Conservation (phyloP, 164 flowering plant genomes). For the Chloranthus sessilifolius region DNA sequence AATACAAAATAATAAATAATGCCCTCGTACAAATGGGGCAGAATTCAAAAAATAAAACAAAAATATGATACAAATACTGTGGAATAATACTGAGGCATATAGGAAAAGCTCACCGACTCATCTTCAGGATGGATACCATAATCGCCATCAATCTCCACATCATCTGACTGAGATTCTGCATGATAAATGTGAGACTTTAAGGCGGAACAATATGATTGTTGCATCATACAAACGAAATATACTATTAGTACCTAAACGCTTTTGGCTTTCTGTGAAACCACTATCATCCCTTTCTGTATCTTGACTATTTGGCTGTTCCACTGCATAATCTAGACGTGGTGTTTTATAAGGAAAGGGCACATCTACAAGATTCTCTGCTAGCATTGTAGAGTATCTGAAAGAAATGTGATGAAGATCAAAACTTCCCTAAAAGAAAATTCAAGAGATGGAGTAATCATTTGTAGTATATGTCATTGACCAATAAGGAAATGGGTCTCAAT, state of each 20-base stretch:
- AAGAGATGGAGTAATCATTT: not conserved
- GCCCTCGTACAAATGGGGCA: too few relatives aligned
- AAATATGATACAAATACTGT: not conserved
- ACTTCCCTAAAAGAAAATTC: constrained; percentile 1
- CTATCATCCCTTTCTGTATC: constrained; percentile 21
- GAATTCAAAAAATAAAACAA: not conserved
- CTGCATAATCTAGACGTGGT: constrained; percentile 17
- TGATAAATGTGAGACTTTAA: constrained; percentile 11
- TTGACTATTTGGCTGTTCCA: constrained; percentile 21
- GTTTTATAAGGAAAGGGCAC: constrained; percentile 29
- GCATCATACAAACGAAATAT: constrained; percentile 3
- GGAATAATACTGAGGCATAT: not conserved
- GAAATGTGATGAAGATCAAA: constrained; percentile 4
- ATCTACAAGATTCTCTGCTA: constrained; percentile 90
- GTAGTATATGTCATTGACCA: not conserved
- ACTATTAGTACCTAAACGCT: constrained; percentile 21
- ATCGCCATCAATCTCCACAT: constrained; percentile 56
- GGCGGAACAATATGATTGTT: not conserved
- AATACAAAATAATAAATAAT: too few relatives aligned
- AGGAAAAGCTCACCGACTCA: constrained; percentile 49
- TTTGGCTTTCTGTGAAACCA: constrained; percentile 13
- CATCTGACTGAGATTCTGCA: constrained; percentile 39
- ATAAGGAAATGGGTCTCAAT: not conserved
- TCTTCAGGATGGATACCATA: constrained; percentile 55
- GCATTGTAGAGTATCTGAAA: constrained; percentile 95